Conservation (phyloP, 257 asterid genomes). For the Parsonsia alboflavescens region DNA sequence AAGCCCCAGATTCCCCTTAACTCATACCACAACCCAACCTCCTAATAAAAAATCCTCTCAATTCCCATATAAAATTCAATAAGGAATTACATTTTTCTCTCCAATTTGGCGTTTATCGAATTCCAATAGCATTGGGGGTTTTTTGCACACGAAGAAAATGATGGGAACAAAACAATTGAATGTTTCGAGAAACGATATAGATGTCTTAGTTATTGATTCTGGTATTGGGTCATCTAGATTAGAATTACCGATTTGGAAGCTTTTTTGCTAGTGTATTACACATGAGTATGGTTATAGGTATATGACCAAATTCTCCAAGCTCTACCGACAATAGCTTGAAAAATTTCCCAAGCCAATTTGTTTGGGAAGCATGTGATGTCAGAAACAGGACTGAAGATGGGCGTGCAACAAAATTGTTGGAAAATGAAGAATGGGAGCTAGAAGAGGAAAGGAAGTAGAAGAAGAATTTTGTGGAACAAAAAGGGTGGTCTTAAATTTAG, state of each 20-base stretch:
- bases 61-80: too few relatives aligned
- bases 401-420: slow-evolving; percentile 21
- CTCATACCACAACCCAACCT: too few relatives aligned
- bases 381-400: slow-evolving; percentile 23
- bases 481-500: slow-evolving; percentile 29
- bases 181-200: slow-evolving; percentile 19
- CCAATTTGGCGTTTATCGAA: too few relatives aligned
- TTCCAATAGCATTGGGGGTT: too few relatives aligned
- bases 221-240: slow-evolving; percentile 38
- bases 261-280: slow-evolving; percentile 44
- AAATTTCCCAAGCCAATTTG: slow-evolving; percentile 19
- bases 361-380: slow-evolving; percentile 23
- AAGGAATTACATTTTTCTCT: too few relatives aligned
- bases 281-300: slow-evolving; percentile 33
- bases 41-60: too few relatives aligned
- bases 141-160: too few relatives aligned
- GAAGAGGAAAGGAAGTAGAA: slow-evolving; percentile 17
- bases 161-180: slow-evolving; percentile 29
- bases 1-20: too few relatives aligned
- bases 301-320: slow-evolving; percentile 27
- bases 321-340: slow-evolving; percentile 23
- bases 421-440: slow-evolving; percentile 15
- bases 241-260: slow-evolving; percentile 29
- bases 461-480: slow-evolving; percentile 19
- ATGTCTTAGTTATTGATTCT: slow-evolving; percentile 16